Percentiles rank a stretch among this genome's conserved stretches.
These are phyloP conservation scores for Macrocybe gigantea DNA, from an alignment of 768 basidiomycete genomes.

Conservation along the genomic window DNA sequence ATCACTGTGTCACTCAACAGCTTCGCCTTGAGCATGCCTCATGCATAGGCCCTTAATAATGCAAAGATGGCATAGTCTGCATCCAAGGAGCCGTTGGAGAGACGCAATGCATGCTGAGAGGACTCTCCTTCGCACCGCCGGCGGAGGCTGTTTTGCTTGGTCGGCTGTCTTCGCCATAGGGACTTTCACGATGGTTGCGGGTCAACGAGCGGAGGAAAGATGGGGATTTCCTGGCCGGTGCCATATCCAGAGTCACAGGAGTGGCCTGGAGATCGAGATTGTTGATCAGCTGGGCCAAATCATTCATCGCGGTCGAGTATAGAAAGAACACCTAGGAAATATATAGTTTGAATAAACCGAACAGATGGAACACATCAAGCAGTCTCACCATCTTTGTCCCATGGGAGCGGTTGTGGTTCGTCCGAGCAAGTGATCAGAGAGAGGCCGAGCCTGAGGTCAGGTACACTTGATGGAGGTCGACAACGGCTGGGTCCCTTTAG, in stretches of 20 bases:
- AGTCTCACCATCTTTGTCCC: constrained; percentile 45
- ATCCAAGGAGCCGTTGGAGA: too few species aligned
- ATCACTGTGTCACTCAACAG: too few species aligned
- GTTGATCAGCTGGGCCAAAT: constrained; percentile 72
- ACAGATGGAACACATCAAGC: constrained; percentile 3
- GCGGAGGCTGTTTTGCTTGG: too few species aligned
- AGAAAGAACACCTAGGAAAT: constrained; percentile 48
- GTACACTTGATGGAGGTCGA: constrained; percentile 46
- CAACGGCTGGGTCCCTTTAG: constrained; percentile 38
- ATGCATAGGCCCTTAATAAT: too few species aligned
- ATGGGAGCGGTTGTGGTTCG: constrained; percentile 42
- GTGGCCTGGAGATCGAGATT: constrained; percentile 78
- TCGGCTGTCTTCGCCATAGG: too few species aligned
- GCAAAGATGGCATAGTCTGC: too few species aligned
- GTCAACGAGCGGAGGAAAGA: too few species aligned
- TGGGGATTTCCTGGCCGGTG: constrained; percentile 39
- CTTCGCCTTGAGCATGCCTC: too few species aligned
- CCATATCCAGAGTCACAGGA: constrained; percentile 46
- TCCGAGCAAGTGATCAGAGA: constrained; percentile 59
- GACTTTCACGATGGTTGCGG: too few species aligned
- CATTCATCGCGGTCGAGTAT: constrained; percentile 78
- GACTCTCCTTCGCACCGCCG: too few species aligned
- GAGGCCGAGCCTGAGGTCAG: constrained; percentile 46
- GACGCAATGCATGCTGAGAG: too few species aligned
- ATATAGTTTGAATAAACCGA: constrained; percentile 2